These are phyloP conservation scores for Phytophthora megakarya DNA, from an alignment of 352 stramenopile species.

Conservation along the genomic window DNA sequence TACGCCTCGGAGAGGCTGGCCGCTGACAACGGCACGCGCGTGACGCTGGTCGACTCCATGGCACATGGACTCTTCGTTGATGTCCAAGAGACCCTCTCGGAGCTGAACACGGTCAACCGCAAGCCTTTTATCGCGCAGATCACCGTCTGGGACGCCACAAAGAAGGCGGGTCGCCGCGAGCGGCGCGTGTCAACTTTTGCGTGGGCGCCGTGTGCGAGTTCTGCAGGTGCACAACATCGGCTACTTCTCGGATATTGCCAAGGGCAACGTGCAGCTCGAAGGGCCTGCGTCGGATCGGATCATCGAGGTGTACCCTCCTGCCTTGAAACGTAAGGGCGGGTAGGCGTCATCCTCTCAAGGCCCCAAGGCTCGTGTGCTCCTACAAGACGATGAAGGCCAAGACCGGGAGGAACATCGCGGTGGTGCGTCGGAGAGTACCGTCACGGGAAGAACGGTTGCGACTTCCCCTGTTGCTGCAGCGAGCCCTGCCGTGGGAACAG, in stretches of 20 bases:
- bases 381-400: slow-evolving; percentile 5
- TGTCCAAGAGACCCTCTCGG: background rate
- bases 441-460: too few species aligned
- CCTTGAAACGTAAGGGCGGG: slow-evolving; percentile 4
- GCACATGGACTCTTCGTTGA: background rate
- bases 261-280: slow-evolving; percentile 11
- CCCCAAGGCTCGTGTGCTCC: slow-evolving; percentile 2
- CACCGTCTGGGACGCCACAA: too few species aligned
- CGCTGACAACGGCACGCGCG: background rate
- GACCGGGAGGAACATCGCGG: background rate
- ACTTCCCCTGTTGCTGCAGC: too few species aligned
- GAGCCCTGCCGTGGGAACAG: too few species aligned
- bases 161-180: too few species aligned
- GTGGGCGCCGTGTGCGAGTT: slow-evolving; percentile 10
- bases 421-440: too few species aligned
- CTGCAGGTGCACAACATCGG: slow-evolving; percentile 18
- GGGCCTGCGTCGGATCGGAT: background rate
- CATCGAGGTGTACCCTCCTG: background rate
- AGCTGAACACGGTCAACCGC: background rate
- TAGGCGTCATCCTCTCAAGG: too few species aligned
- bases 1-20: background rate
- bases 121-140: background rate
- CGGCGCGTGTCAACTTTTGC: too few species aligned
- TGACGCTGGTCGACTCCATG: background rate
- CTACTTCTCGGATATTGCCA: slow-evolving; percentile 12